Evolutionary conservation across 2,329 filamentous ascomycete genomes (phyloP), one percentile per base, ranked within the genome.

Genomic region (Aspergillus tanneri): DNA sequence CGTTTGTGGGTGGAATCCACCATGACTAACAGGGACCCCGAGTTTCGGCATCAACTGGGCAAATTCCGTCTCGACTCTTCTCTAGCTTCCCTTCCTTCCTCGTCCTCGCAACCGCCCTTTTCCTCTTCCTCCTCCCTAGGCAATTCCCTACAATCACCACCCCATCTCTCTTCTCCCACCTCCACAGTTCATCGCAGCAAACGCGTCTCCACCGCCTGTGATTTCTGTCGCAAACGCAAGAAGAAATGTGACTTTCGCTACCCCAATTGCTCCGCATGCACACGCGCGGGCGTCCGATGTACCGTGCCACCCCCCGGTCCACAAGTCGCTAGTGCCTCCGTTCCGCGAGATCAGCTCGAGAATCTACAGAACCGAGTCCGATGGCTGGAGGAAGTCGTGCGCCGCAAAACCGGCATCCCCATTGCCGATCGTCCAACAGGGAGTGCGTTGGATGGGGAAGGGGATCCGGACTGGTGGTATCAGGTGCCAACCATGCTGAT

Each of bases 211-310:
- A 71, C 67, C 1, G 68, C 68, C 18, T 71, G 68, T 49, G 68
- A 71, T 35, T 71, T 71, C 39, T 71, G 68, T 61, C 65, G 68
- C 47, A 70, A 68, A 47, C 57, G 68, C 6, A 71, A 71, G 56
- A 71, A 71, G 55, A 71, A 71, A 62, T 71, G 68, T 51, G 68
- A 71, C 49, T 71, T 71, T 42, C 66, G 66, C 34, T 71, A 71
- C 41, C 68, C 68, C 23, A 71, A 71, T 49, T 71, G 68, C 44
- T 69, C 66, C 22, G 68, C 67, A 14, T 71, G 68, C 44, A 67
- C 65, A 11, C 66, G 68, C 38, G 67, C 67, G 28, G 67, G 68
- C n/a, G 67, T 71, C 19, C 67, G 68, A 37, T 71, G 68, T 47
- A 70, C 68, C 24, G 66, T 71, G 21, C 66, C 68, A 14, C 66